These are phyloP conservation scores for Apium graveolens DNA, from an alignment of 129 eudicot species.

Conservation along the genomic window DNA sequence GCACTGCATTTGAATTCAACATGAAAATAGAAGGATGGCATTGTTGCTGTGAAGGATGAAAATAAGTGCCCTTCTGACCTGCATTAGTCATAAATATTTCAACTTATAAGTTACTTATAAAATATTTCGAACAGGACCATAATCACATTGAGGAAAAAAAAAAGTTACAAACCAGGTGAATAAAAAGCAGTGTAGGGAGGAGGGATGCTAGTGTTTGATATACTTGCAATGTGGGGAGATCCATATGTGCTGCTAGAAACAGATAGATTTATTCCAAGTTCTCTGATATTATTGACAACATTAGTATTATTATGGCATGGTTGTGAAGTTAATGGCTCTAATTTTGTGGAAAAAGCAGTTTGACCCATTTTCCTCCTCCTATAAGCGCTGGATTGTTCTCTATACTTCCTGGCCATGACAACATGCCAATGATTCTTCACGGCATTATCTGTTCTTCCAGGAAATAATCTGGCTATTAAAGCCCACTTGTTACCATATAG, in stretches of 20 bases:
- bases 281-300: not conserved
- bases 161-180: slow-evolving; percentile 41
- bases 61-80: slow-evolving; percentile 40
- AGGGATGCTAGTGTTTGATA: slow-evolving; percentile 16
- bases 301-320: slow-evolving; percentile 10
- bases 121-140: no score
- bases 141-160: not conserved
- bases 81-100: no score
- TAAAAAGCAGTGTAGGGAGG: slow-evolving; percentile 27
- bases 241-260: slow-evolving; percentile 1
- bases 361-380: slow-evolving; percentile 63
- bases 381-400: slow-evolving; percentile 87
- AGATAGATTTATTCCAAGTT: slow-evolving; percentile 1
- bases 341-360: slow-evolving; percentile 3
- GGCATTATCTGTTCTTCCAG: slow-evolving; percentile 96
- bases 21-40: not conserved
- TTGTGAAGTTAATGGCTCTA: not conserved
- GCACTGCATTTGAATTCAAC: slow-evolving; percentile 13
- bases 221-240: not conserved
- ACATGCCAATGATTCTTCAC: slow-evolving; percentile 99
- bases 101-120: no score
- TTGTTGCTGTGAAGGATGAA: not conserved
- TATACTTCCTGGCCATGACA: slow-evolving; percentile 84
- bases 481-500: slow-evolving; percentile 97
- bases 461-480: slow-evolving; percentile 86